phyloP scores from a whole-genome alignment of 257 asterid genomes.

The Osmanthus fragrans region DNA sequence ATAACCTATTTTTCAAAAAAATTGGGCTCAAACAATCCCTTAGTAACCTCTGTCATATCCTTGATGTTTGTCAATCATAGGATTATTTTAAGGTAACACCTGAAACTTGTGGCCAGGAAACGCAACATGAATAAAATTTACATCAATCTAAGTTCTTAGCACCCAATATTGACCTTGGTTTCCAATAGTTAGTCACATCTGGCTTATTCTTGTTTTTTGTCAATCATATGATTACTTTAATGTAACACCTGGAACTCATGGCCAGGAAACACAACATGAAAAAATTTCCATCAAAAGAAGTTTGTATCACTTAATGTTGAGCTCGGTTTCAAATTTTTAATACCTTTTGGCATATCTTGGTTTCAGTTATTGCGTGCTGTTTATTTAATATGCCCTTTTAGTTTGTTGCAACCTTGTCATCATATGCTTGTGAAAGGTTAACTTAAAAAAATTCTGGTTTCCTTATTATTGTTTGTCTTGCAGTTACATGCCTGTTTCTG shows the following conservation, averaged over 20 bases:
- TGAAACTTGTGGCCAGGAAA: neutral
- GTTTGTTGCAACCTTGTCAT: conserved; percentile 2
- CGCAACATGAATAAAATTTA: neutral
- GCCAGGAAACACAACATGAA: neutral
- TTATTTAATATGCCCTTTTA: neutral
- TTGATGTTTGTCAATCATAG: neutral
- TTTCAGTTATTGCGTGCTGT: neutral
- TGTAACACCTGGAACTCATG: neutral
- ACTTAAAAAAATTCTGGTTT: conserved; percentile 13
- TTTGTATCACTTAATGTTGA: neutral
- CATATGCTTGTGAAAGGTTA: conserved; percentile 9
- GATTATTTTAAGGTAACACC: neutral
- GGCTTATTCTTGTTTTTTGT: neutral
- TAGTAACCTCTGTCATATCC: conserved; percentile 1
- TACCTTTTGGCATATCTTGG: neutral
- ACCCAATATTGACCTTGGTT: neutral
- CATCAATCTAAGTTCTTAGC: neutral
- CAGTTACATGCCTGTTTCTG: conserved; percentile 86
- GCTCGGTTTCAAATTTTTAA: neutral
- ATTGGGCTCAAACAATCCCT: too few species aligned
- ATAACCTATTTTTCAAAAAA: too few species aligned
- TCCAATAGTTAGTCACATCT: neutral
- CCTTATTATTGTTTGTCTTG: conserved; percentile 22
- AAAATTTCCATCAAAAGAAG: conserved; percentile 5
- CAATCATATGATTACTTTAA: neutral